These are phyloP conservation scores for Colletotrichum musae DNA, from an alignment of 2,329 filamentous ascomycete genomes.

Conservation along the genomic window DNA sequence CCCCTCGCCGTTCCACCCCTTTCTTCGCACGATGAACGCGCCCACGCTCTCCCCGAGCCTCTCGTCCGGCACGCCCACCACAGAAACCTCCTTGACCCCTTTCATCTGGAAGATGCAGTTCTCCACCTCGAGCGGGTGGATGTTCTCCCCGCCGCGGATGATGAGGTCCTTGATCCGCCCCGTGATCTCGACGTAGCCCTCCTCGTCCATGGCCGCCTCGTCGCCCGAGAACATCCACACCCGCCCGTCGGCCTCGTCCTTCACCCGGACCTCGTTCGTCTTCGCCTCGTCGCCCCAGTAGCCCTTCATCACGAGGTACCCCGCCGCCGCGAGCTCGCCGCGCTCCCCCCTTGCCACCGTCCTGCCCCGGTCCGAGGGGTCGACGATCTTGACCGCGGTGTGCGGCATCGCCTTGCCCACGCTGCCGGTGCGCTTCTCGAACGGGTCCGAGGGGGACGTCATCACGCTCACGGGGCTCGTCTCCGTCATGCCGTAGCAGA, in stretches of 20 bases:
- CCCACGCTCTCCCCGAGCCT: slow-evolving; percentile 89
- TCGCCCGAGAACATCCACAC: slow-evolving; percentile 95
- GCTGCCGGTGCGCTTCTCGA: slow-evolving; percentile 79
- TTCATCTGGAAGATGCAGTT: slow-evolving; percentile 85
- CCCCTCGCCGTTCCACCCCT: slow-evolving; percentile 38
- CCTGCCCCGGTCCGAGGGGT: slow-evolving; percentile 70
- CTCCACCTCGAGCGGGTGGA: slow-evolving; percentile 93
- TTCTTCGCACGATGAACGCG: slow-evolving; percentile 77
- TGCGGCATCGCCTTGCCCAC: slow-evolving; percentile 90
- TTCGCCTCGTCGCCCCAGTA: slow-evolving; percentile 84
- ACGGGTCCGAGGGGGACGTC: slow-evolving; percentile 83
- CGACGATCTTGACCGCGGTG: slow-evolving; percentile 82
- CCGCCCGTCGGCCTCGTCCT: slow-evolving; percentile 61
- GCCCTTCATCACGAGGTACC: slow-evolving; percentile 91
- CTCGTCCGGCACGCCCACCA: slow-evolving; percentile 87
- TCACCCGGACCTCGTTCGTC: slow-evolving; percentile 76
- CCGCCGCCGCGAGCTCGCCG: slow-evolving; percentile 87
- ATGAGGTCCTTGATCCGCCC: slow-evolving; percentile 96
- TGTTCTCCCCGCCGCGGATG: slow-evolving; percentile 95
- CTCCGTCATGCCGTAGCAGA: slow-evolving; percentile 98
- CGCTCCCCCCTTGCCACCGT: slow-evolving; percentile 75
- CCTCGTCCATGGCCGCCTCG: slow-evolving; percentile 85
- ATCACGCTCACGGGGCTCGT: slow-evolving; percentile 85
- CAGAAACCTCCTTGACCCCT: slow-evolving; percentile 80
- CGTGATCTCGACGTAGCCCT: slow-evolving; percentile 91